These are phyloP conservation scores for Dicorynia guianensis DNA, from an alignment of 306 rosid species.

Conservation along the genomic window DNA sequence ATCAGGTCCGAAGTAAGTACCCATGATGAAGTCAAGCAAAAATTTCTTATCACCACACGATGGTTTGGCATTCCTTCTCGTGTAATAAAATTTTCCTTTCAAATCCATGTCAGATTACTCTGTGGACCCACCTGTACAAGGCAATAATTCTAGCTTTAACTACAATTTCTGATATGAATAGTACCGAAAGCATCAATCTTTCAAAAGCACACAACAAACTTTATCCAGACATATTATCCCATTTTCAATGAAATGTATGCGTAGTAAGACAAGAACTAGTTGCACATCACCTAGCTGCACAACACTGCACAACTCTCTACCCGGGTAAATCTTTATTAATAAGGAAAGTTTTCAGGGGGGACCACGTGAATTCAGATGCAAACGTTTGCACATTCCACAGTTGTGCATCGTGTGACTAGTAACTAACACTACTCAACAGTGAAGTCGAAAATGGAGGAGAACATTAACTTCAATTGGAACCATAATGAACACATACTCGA, in stretches of 20 bases:
- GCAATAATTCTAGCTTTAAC: neutral
- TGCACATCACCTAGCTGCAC: neutral
- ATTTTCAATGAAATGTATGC: neutral
- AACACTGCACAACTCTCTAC: too few relatives aligned
- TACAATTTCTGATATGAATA: neutral
- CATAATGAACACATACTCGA: too few relatives aligned
- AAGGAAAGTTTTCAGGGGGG: too few relatives aligned
- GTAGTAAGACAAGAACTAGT: neutral
- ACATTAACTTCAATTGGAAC: too few relatives aligned
- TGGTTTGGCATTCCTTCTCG: slow-evolving; percentile 39
- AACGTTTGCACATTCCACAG: too few relatives aligned
- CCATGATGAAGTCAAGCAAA: slow-evolving; percentile 62
- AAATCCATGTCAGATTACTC: slow-evolving; percentile 50
- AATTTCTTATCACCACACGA: slow-evolving; percentile 45
- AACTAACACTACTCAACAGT: too few relatives aligned
- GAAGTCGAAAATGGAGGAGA: too few relatives aligned
- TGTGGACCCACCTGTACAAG: slow-evolving; percentile 30
- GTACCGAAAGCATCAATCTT: neutral
- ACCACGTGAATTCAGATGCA: too few relatives aligned
- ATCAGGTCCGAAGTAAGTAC: slow-evolving; percentile 76
- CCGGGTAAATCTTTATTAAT: too few relatives aligned
- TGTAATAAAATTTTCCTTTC: slow-evolving; percentile 26
- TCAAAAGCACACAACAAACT: neutral
- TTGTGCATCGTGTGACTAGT: too few relatives aligned
- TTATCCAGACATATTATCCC: neutral